phyloP scores from a whole-genome alignment of 2,329 filamentous ascomycete genomes.

The Xylariaceae sp. region DNA sequence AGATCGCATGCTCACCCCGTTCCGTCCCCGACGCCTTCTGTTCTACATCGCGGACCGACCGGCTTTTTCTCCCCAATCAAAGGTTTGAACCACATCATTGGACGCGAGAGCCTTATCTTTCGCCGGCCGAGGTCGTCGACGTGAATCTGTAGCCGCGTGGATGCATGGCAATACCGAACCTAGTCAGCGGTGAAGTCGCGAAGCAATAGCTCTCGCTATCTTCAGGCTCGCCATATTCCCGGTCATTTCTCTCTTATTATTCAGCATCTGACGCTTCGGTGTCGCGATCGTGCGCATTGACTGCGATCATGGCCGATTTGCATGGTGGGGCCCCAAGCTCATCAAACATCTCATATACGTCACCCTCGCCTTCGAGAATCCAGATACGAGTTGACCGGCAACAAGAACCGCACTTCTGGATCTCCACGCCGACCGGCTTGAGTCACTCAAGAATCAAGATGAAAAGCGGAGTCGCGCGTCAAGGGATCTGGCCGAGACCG shows the following conservation, averaged over 20 bases:
- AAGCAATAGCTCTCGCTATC: slow-evolving; percentile 23
- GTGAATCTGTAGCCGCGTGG: slow-evolving; percentile 14
- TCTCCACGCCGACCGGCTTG: slow-evolving; percentile 10
- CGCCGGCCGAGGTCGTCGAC: neutral
- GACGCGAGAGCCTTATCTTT: neutral
- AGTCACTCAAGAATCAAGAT: slow-evolving; percentile 25
- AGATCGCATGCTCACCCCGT: slow-evolving; percentile 15
- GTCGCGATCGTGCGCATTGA: slow-evolving; percentile 2
- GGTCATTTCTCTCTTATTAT: slow-evolving; percentile 24
- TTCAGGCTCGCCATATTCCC: slow-evolving; percentile 31
- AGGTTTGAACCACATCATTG: neutral
- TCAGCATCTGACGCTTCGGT: slow-evolving; percentile 23
- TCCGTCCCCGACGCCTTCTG: slow-evolving; percentile 1
- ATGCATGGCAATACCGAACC: slow-evolving; percentile 13
- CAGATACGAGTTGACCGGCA: slow-evolving; percentile 41
- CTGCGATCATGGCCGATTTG: slow-evolving; percentile 16
- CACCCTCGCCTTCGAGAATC: slow-evolving; percentile 42
- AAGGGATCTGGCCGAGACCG: too few relatives aligned
- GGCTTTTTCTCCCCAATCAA: slow-evolving; percentile 15
- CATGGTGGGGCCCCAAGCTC: slow-evolving; percentile 18
- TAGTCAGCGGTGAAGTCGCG: slow-evolving; percentile 13
- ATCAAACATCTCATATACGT: slow-evolving; percentile 17
- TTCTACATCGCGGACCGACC: neutral
- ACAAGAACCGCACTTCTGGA: slow-evolving; percentile 14
- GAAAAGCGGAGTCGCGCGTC: neutral